Base-by-base conservation (phyloP, 805 yeast genomes). In the Barnettozyma pratensis region DNA sequence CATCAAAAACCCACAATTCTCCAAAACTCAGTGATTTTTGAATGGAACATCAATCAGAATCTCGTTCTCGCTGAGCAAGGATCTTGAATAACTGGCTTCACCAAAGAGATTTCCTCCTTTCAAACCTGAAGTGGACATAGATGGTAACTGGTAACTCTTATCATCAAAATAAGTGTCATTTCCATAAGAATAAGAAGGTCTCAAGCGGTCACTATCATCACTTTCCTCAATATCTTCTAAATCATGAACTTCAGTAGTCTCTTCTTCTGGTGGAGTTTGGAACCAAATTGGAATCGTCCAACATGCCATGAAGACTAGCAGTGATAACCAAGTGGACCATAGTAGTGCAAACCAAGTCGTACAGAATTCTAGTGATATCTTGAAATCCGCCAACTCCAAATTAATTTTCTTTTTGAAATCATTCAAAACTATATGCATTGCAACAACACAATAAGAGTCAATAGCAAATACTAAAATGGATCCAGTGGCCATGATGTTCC, bases 281-380 rank as follows among this genome's bases (percentile, higher is more conserved):
- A 83, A 81, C 85, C 86, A 73, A 12, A 65, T 52, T 3, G 75
- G 73, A 7, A 75, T 74, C 7, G 64, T 67, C 77, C 77, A 73
- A 7, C 55, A 34, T 9, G 57, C 35, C 49, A 59, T 51, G 4
- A 47, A 42, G 4, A 61, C 32, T n/a, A 57, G 25, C 1, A 52
- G 41, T 53, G 48, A 52, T 37, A 49, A 58, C 42, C 69, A 58
- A 1, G 67, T 52, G 5, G 66, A 10, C 79, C 79, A 76, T 6
- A 71, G 54, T 3, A 77, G 35, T 28, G 65, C 37, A 48, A 73
- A 68, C 75, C 76, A 79, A 0, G 61, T 47, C 0, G 43, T 35
- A 1, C 85, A 82, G 14, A 69, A 49, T 46, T 64, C 65, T 42
- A 79, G 56, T 8, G 59, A 49, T 10, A 81, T 64, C 0, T 85